Evolutionary conservation across 2,329 filamentous ascomycete species (phyloP), one percentile per base, ranked within the genome.

Genomic region (Cladosporium sp.): DNA sequence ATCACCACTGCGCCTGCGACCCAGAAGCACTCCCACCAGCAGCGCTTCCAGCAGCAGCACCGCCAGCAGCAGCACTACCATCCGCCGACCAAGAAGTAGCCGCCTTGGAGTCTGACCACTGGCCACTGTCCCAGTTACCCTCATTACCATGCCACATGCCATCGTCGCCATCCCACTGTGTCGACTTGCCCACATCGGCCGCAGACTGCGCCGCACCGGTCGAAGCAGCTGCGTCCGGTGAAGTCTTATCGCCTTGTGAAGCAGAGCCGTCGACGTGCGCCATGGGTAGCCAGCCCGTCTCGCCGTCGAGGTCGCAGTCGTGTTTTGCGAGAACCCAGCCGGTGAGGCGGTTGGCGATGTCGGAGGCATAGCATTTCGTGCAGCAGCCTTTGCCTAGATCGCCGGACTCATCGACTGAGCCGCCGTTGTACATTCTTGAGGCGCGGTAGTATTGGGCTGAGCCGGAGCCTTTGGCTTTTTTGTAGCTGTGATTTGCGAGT

Each of bases 381-480:
- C 67, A 70, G 59, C 74, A 67, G 29, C 72, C 73, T 35, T 73
- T 65, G 38, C 71, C 71, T 16, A 63, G 25, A 48, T 60, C 48
- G 2, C 55, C 53, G 16, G 43, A 54, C 7, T 51, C 25, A 48
- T 67, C 63, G 35, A 69, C 65, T 6, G 72, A 59, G 13, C 75
- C 75, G n/a, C 71, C 72, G 59, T 78, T 78, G 65, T 78, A 78
- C 30, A 72, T 68, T 29, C 74, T 65, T n/a, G 73, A 71, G 0
- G 71, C 73, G 42, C 64, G 68, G 59, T 77, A 78, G 62, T 67
- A 76, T 16, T 39, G 35, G 11, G 36, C 45, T 22, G 45, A 35
- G 18, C 38, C 45, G 36, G 25, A 32, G 19, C 45, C 45, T 15
- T 33, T 39, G 19, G 45, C 45, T 30, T 48, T 48, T 22, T 27